A percentile compares a stretch with the other conserved stretches of the same genome.
phyloP scores from a whole-genome alignment of 768 basidiomycete genomes.

The Amanita rimosa region DNA sequence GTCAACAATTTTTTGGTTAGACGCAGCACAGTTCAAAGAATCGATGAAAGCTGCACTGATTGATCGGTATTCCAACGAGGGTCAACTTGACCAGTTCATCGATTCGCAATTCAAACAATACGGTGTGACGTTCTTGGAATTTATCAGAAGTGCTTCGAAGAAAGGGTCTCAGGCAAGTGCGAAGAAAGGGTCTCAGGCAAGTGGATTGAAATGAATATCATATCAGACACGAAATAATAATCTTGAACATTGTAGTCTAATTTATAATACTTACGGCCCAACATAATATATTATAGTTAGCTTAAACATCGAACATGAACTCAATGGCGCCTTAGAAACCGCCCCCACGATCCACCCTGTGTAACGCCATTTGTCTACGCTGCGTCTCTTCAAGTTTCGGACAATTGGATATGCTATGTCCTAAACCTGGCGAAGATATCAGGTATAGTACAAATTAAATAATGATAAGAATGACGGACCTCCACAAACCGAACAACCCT shows the following conservation, averaged over 20 bases:
- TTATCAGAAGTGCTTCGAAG: slow-evolving; percentile 20
- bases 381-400: slow-evolving; percentile 95
- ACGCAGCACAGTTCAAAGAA: slow-evolving; percentile 24
- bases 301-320: neutral
- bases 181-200: too few species aligned
- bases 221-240: neutral
- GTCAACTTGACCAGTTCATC: slow-evolving; percentile 28
- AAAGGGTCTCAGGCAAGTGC: too few species aligned
- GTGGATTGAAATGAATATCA: neutral
- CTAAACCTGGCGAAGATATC: slow-evolving; percentile 22
- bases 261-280: neutral
- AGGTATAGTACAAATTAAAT: neutral
- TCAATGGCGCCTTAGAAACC: slow-evolving; percentile 18
- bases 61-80: slow-evolving; percentile 23
- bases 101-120: slow-evolving; percentile 20
- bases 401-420: slow-evolving; percentile 90
- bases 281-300: neutral
- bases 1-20: slow-evolving; percentile 11
- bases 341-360: slow-evolving; percentile 59
- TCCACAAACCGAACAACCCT: slow-evolving; percentile 92
- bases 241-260: neutral
- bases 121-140: slow-evolving; percentile 25
- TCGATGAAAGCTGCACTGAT: slow-evolving; percentile 26
- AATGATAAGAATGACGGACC: slow-evolving; percentile 36
- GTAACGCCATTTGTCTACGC: slow-evolving; percentile 82